Conservation (phyloP, 2,329 filamentous ascomycete genomes). For the Paradendryphiella salina region DNA sequence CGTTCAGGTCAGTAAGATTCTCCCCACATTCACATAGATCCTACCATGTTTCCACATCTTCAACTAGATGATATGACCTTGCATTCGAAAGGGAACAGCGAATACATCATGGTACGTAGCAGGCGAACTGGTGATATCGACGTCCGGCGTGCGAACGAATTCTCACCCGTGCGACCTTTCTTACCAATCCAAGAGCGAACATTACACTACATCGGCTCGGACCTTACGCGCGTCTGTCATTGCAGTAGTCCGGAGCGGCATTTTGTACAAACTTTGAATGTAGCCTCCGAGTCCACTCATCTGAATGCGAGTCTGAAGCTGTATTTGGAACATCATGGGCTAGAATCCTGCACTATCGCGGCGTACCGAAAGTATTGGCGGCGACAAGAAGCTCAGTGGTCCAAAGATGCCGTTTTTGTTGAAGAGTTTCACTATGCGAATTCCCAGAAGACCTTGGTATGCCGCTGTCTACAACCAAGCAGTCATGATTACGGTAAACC, state of each 20-base stretch:
- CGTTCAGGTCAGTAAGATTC: background rate
- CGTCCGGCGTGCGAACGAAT: slow-evolving; percentile 5
- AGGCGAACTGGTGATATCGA: slow-evolving; percentile 11
- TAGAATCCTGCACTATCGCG: slow-evolving; percentile 6
- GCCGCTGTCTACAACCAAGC: slow-evolving; percentile 15
- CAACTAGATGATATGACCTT: background rate
- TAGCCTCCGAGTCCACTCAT: slow-evolving; percentile 9
- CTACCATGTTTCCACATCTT: background rate
- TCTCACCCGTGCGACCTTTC: background rate
- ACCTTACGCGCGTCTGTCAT: slow-evolving; percentile 5
- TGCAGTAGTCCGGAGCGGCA: slow-evolving; percentile 8
- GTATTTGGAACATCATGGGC: slow-evolving; percentile 14
- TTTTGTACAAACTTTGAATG: background rate
- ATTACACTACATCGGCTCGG: slow-evolving; percentile 10
- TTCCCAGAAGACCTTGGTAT: slow-evolving; percentile 14
- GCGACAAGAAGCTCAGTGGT: slow-evolving; percentile 5
- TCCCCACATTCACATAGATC: background rate
- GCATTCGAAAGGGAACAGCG: background rate
- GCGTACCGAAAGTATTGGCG: background rate
- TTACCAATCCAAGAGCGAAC: background rate
- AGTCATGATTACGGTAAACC: slow-evolving; percentile 4
- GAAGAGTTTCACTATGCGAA: slow-evolving; percentile 22
- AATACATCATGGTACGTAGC: slow-evolving; percentile 10
- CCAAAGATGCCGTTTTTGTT: slow-evolving; percentile 1
- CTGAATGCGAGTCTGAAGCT: slow-evolving; percentile 7